Conservation (phyloP, 192 early-diverging fungal genomes). For the Coemansia sp. region DNA sequence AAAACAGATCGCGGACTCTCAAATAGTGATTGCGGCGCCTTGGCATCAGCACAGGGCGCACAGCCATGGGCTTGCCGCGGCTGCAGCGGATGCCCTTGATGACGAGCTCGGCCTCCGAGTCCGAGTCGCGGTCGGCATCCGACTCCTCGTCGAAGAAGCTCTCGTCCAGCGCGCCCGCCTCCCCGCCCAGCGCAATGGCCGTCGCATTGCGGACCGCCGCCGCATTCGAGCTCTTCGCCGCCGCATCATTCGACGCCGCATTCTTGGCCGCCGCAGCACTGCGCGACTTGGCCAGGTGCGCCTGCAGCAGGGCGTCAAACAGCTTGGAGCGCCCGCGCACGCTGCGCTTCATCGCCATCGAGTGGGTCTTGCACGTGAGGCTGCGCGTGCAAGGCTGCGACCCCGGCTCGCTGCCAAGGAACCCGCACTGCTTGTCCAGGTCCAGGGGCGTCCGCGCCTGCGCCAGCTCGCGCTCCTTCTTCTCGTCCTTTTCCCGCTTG, state of each 20-base stretch:
- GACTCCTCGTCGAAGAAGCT: conserved; percentile 56
- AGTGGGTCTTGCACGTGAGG: conserved; percentile 94
- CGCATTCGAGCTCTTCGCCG: conserved; percentile 43
- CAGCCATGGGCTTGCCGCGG: conserved; percentile 64
- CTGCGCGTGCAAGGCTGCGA: conserved; percentile 75
- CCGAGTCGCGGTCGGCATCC: conserved; percentile 69
- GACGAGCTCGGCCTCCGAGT: conserved; percentile 54
- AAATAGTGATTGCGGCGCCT: conserved; percentile 61
- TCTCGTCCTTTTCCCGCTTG: conserved; percentile 53
- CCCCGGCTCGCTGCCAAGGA: conserved; percentile 53
- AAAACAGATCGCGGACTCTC: conserved; percentile 62
- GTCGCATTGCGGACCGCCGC: conserved; percentile 47
- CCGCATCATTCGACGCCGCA: conserved; percentile 39
- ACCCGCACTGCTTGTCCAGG: conserved; percentile 90
- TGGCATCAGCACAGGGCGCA: conserved; percentile 53
- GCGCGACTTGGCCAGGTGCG: conserved; percentile 76
- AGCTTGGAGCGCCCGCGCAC: conserved; percentile 81
- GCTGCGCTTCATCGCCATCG: conserved; percentile 80
- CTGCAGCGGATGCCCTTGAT: conserved; percentile 63
- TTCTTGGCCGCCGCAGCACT: conserved; percentile 54
- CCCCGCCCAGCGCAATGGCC: conserved; percentile 56
- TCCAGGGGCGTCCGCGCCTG: conserved; percentile 68
- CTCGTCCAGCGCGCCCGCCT: conserved; percentile 49
- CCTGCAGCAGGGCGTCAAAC: conserved; percentile 76
- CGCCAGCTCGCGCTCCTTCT: conserved; percentile 53